phyloP scores from a whole-genome alignment of 1,139 yeast genomes.

The Candida pseudoviswanathii region DNA sequence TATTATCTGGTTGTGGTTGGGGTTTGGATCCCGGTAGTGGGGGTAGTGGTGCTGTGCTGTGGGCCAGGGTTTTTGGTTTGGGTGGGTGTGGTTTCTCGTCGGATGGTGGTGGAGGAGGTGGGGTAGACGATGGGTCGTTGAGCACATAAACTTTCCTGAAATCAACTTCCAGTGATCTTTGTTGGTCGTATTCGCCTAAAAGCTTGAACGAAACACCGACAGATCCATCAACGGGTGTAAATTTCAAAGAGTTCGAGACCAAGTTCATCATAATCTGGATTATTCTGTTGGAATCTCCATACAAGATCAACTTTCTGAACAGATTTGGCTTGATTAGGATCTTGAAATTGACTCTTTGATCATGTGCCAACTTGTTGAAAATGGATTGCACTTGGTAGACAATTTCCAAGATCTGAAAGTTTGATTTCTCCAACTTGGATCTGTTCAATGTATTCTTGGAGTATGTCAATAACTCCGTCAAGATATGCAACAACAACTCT shows the following conservation, averaged over 20 bases:
- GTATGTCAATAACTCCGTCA: conserved; percentile 86
- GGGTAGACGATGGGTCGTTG: conserved; percentile 8
- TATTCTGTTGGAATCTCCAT: conserved; percentile 86
- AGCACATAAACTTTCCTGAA: conserved; percentile 33
- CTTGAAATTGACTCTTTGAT: conserved; percentile 68
- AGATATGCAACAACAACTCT: conserved; percentile 78
- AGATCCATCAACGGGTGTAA: conserved; percentile 84
- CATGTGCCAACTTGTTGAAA: conserved; percentile 80
- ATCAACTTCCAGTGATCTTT: conserved; percentile 32
- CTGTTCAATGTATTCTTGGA: conserved; percentile 88
- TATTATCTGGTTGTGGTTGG: neutral
- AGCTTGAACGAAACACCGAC: conserved; percentile 68
- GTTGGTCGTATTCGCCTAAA: conserved; percentile 72
- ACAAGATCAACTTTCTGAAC: conserved; percentile 61
- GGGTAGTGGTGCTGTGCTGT: neutral
- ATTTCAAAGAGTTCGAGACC: conserved; percentile 54
- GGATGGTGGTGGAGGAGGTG: conserved; percentile 1
- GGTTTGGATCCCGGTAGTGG: neutral
- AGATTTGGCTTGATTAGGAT: conserved; percentile 62
- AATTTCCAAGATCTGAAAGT: conserved; percentile 73
- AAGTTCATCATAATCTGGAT: conserved; percentile 82
- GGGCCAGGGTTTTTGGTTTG: conserved; percentile 1
- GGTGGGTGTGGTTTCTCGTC: conserved; percentile 5
- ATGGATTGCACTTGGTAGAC: conserved; percentile 85
- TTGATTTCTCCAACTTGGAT: conserved; percentile 78